phyloP scores from a whole-genome alignment of 1,284 basidiomycete genomes.

The Phenoliferia sp. region DNA sequence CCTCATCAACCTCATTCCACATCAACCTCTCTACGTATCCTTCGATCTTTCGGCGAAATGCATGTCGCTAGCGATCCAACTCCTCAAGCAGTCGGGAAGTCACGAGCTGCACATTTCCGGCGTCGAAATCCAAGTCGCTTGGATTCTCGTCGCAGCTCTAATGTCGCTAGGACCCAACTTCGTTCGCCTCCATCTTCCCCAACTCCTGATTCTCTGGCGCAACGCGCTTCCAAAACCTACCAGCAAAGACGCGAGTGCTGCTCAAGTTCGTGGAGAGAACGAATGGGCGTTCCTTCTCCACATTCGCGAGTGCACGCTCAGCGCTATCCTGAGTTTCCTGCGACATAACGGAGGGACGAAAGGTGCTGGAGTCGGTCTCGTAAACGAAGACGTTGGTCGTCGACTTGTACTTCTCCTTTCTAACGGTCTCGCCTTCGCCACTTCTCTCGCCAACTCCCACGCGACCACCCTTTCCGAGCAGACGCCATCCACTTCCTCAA shows the following conservation, averaged over 20 bases:
- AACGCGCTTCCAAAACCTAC: conserved; percentile 94
- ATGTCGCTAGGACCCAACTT: conserved; percentile 93
- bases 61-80: conserved; percentile 81
- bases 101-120: conserved; percentile 78
- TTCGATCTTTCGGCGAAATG: conserved; percentile 89
- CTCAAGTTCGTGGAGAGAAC: conserved; percentile 59
- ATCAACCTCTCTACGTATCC: conserved; percentile 86
- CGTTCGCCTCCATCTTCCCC: conserved; percentile 83
- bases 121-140: conserved; percentile 87
- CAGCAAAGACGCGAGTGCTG: conserved; percentile 66
- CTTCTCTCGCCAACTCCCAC: conserved; percentile 50
- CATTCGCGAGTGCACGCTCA: conserved; percentile 83
- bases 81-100: conserved; percentile 85
- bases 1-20: conserved; percentile 76
- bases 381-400: conserved; percentile 85
- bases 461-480: conserved; percentile 6
- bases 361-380: conserved; percentile 50
- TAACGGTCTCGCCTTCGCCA: conserved; percentile 86
- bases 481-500: conserved; percentile 42
- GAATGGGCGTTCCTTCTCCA: conserved; percentile 93
- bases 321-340: conserved; percentile 83
- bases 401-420: conserved; percentile 75
- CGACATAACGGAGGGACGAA: conserved; percentile 58
- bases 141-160: conserved; percentile 84
- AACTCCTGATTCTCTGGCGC: conserved; percentile 90